phyloP scores from a whole-genome alignment of 257 asterid species.

The Solanum microdontum region DNA sequence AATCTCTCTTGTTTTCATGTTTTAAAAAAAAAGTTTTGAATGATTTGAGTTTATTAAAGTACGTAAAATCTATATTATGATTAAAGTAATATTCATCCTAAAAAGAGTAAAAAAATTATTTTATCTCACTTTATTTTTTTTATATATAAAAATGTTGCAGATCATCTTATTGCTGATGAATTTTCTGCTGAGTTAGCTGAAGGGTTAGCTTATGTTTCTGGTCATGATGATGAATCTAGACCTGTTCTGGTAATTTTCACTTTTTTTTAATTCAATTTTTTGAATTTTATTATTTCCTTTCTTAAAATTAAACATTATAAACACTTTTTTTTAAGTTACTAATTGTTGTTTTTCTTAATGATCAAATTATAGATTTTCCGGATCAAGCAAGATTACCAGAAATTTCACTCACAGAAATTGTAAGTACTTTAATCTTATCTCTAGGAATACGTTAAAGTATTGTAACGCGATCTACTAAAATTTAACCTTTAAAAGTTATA shows the following conservation, averaged over 20 bases:
- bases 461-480: neutral
- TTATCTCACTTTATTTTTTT: neutral
- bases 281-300: neutral
- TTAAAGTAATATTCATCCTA: conserved; percentile 1
- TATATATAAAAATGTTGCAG: conserved; percentile 21
- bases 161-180: conserved; percentile 83
- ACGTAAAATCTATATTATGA: neutral
- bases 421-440: conserved; percentile 16
- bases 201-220: conserved; percentile 91
- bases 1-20: conserved; percentile 23
- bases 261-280: neutral
- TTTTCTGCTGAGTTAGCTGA: conserved; percentile 93
- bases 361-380: conserved; percentile 51
- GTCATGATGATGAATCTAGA: conserved; percentile 75
- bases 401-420: conserved; percentile 72
- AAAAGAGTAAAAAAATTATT: neutral
- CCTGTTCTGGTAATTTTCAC: conserved; percentile 64
- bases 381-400: conserved; percentile 89
- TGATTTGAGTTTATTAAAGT: conserved; percentile 4
- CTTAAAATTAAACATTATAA: neutral
- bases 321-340: neutral
- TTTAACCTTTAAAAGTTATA: neutral
- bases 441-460: neutral
- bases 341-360: neutral
- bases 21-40: neutral